Percentiles rank a stretch among this genome's conserved stretches.
Evolutionary conservation across 306 rosid species (phyloP).

Genomic region (Rubus idaeus): DNA sequence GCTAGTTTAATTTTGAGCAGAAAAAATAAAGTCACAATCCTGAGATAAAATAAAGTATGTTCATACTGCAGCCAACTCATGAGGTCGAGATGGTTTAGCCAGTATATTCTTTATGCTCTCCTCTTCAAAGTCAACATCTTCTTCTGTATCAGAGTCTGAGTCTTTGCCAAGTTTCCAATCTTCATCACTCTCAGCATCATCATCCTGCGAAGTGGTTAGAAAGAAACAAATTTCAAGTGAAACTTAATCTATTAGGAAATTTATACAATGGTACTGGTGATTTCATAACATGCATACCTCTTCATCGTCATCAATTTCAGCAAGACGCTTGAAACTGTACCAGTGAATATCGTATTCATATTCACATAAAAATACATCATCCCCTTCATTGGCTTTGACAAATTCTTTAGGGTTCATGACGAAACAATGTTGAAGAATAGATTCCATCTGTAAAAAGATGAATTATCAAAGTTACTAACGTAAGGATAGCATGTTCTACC

Average conservation of each 20-base stretch:
- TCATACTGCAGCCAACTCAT: conserved; percentile 78
- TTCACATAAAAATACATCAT: conserved; percentile 82
- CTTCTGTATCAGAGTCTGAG: conserved; percentile 65
- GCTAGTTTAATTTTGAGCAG: conserved; percentile 27
- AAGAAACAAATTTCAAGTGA: conserved; percentile 11
- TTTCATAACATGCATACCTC: conserved; percentile 45
- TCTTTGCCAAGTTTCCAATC: conserved; percentile 67
- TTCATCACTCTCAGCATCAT: conserved; percentile 62
- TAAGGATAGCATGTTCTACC: conserved; percentile 15
- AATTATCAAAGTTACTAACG: conserved; percentile 19
- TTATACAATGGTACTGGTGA: background rate
- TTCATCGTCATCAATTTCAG: conserved; percentile 60
- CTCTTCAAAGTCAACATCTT: conserved; percentile 63
- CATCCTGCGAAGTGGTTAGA: conserved; percentile 50
- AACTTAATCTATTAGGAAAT: background rate
- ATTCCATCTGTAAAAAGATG: conserved; percentile 66
- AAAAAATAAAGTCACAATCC: conserved; percentile 19
- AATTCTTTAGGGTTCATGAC: conserved; percentile 76
- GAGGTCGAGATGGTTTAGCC: conserved; percentile 43
- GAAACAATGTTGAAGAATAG: conserved; percentile 72
- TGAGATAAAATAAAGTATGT: conserved; percentile 19
- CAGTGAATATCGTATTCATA: conserved; percentile 87
- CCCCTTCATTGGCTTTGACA: conserved; percentile 77
- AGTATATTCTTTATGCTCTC: conserved; percentile 43
- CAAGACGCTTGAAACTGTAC: conserved; percentile 87